phyloP scores from a whole-genome alignment of 257 asterid species.

The Nicotiana benthamiana region DNA sequence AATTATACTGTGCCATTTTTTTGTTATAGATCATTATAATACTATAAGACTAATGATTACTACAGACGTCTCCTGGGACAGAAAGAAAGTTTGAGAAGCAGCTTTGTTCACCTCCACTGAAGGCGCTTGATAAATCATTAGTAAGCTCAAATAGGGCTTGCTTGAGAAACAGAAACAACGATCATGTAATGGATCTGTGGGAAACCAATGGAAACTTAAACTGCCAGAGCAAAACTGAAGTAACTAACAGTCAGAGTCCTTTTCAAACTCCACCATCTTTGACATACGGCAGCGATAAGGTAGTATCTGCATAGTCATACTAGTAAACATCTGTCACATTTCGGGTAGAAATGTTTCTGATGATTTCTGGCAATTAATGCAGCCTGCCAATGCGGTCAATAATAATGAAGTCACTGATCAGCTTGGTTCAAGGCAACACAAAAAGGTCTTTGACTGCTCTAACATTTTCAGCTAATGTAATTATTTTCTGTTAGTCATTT shows the following conservation, averaged over 20 bases:
- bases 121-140: slow-evolving; percentile 44
- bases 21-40: slow-evolving; percentile 5
- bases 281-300: slow-evolving; percentile 70
- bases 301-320: slow-evolving; percentile 19
- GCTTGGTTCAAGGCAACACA: slow-evolving; percentile 64
- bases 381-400: slow-evolving; percentile 48
- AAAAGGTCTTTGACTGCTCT: slow-evolving; percentile 47
- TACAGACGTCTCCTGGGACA: slow-evolving; percentile 44
- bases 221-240: slow-evolving; percentile 32
- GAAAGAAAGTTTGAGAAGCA: slow-evolving; percentile 61
- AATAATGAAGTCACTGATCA: slow-evolving; percentile 37
- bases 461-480: background rate
- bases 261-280: slow-evolving; percentile 88
- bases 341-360: slow-evolving; percentile 7
- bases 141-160: slow-evolving; percentile 30
- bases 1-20: background rate
- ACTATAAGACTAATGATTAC: slow-evolving; percentile 17
- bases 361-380: slow-evolving; percentile 20
- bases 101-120: slow-evolving; percentile 61
- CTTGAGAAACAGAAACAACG: slow-evolving; percentile 22
- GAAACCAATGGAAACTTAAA: slow-evolving; percentile 26
- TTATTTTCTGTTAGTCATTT: background rate
- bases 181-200: slow-evolving; percentile 16
- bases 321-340: slow-evolving; percentile 5
- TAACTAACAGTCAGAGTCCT: slow-evolving; percentile 54